Evolutionary conservation across 768 basidiomycete genomes (phyloP).

Genomic region (Lentinula sp.): DNA sequence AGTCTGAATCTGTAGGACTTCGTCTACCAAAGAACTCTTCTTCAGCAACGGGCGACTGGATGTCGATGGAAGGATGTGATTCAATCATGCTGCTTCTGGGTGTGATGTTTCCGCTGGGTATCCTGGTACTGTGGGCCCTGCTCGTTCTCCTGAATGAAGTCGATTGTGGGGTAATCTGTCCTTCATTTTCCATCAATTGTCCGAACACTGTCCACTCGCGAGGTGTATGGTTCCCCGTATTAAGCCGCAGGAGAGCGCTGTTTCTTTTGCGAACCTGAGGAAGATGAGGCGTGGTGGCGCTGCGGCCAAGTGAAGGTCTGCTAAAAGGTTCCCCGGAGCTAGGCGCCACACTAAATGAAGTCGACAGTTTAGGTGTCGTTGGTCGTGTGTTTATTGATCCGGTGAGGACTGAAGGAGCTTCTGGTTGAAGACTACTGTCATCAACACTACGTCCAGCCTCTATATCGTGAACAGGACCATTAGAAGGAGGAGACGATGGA

Average conservation of each 20-base stretch:
- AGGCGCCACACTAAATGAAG: neutral
- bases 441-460: neutral
- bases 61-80: conserved; percentile 9
- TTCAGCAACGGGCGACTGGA: conserved; percentile 13
- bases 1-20: conserved; percentile 9
- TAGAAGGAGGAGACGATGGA: neutral
- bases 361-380: neutral
- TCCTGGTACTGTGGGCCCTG: neutral
- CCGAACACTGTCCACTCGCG: conserved; percentile 61
- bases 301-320: conserved; percentile 11
- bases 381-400: conserved; percentile 1
- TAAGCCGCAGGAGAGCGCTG: neutral
- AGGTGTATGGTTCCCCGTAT: neutral
- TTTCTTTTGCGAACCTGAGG: conserved; percentile 7
- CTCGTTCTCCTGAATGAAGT: conserved; percentile 7
- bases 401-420: neutral
- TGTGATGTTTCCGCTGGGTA: neutral
- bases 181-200: conserved; percentile 67
- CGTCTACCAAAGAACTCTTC: neutral
- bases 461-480: neutral
- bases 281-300: conserved; percentile 15
- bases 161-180: conserved; percentile 24
- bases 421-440: neutral
- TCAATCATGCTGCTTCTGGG: conserved; percentile 6
- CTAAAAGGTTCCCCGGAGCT: neutral